Evolutionary conservation across 805 yeast species (phyloP).

Genomic region (Saccharomyces kudriavzevii): DNA sequence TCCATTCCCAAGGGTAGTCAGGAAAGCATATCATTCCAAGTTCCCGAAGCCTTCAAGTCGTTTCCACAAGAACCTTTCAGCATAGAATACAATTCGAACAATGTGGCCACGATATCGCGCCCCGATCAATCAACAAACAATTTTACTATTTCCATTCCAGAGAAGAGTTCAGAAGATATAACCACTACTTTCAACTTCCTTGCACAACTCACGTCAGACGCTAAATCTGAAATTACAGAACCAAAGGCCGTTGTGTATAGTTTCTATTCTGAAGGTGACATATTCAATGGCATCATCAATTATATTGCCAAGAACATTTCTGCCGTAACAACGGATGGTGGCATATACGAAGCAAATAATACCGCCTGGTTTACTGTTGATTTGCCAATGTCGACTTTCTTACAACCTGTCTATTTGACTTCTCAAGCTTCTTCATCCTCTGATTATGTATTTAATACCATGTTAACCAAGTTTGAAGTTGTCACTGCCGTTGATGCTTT

Average conservation of each 20-base stretch:
- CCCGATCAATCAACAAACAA: conserved; percentile 13
- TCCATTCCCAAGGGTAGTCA: conserved; percentile 16
- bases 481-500: conserved; percentile 21
- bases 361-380: conserved; percentile 27
- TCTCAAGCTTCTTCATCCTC: conserved; percentile 11
- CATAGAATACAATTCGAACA: conserved; percentile 9
- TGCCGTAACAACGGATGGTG: conserved; percentile 20
- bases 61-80: conserved; percentile 17
- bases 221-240: conserved; percentile 8
- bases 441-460: conserved; percentile 15
- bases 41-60: conserved; percentile 19
- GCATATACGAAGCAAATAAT: conserved; percentile 14
- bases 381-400: conserved; percentile 19
- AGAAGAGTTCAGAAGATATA: conserved; percentile 5
- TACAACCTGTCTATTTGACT: conserved; percentile 13
- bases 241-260: conserved; percentile 15
- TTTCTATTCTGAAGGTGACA: conserved; percentile 15
- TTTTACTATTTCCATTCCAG: conserved; percentile 15
- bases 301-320: conserved; percentile 15
- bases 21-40: conserved; percentile 15
- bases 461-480: conserved; percentile 15
- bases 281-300: conserved; percentile 14
- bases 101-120: conserved; percentile 15
- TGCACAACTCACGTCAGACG: conserved; percentile 14
- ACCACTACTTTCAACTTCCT: conserved; percentile 22